Conservation (phyloP, 768 basidiomycete genomes). For the Tulasnella sp. region DNA sequence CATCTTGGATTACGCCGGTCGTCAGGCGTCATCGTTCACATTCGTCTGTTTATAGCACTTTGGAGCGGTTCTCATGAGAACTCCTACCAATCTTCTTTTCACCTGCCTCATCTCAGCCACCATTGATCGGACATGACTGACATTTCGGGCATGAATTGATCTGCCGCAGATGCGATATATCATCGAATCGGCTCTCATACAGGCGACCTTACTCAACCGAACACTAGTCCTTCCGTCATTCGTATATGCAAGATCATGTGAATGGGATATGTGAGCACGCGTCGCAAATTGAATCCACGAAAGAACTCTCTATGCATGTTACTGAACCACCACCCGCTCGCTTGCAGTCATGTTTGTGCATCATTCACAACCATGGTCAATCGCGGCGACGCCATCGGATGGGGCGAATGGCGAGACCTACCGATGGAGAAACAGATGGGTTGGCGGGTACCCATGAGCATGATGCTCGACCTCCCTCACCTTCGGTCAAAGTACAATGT, state of each 20-base stretch:
- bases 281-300: not conserved
- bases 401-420: conserved; percentile 33
- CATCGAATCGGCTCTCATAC: conserved; percentile 36
- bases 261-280: conserved; percentile 30
- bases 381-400: conserved; percentile 34
- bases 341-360: conserved; percentile 27
- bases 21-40: too few species aligned
- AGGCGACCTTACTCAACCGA: conserved; percentile 36
- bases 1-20: too few species aligned
- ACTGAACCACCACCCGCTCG: too few species aligned
- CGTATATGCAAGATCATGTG: conserved; percentile 39
- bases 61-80: too few species aligned
- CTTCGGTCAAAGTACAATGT: conserved; percentile 33
- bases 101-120: too few species aligned
- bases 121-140: too few species aligned
- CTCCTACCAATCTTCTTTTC: too few species aligned
- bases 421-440: conserved; percentile 28
- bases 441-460: conserved; percentile 23
- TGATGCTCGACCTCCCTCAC: conserved; percentile 36
- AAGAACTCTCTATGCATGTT: too few species aligned
- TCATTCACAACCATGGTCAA: conserved; percentile 38
- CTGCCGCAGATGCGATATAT: conserved; percentile 37
- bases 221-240: conserved; percentile 37
- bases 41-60: too few species aligned
- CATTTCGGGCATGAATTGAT: not conserved